Conservation (phyloP, 192 early-diverging fungal species). For the Podila epigama region DNA sequence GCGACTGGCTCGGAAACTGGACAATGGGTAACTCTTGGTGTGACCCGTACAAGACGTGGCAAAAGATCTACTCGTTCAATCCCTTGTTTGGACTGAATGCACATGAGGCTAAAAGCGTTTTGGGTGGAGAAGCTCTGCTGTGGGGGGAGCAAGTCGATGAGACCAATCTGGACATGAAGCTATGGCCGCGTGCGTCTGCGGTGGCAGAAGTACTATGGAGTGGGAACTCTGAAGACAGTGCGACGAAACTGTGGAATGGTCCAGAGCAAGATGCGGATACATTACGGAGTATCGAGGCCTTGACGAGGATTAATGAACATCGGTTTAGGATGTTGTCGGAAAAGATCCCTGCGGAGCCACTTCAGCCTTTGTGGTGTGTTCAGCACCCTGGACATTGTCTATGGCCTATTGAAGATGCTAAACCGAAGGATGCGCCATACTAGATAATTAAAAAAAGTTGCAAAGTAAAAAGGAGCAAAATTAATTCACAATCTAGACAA, state of each 20-base stretch:
- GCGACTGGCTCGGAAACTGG: conserved; percentile 66
- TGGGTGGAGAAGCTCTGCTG: conserved; percentile 77
- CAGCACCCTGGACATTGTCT: conserved; percentile 57
- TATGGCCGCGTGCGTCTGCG: conserved; percentile 79
- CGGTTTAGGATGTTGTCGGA: conserved; percentile 74
- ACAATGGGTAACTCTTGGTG: conserved; percentile 52
- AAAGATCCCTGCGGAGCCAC: conserved; percentile 70
- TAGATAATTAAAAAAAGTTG: no score
- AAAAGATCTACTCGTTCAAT: conserved; percentile 77
- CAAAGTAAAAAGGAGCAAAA: no score
- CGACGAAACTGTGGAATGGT: conserved; percentile 53
- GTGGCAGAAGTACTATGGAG: conserved; percentile 73
- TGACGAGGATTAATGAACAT: conserved; percentile 72
- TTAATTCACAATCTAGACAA: no score
- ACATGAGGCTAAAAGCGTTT: conserved; percentile 61
- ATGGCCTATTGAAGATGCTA: conserved; percentile 33
- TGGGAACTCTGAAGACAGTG: conserved; percentile 60
- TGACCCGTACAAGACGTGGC: conserved; percentile 80
- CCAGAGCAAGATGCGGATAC: conserved; percentile 48
- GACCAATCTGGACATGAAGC: conserved; percentile 65
- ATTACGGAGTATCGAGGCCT: conserved; percentile 66
- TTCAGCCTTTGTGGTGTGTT: conserved; percentile 82
- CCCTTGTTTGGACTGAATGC: conserved; percentile 59
- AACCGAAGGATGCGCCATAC: conserved; percentile 6
- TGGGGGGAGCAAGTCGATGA: conserved; percentile 79